Evolutionary conservation across 352 stramenopile species (phyloP).

Genomic region (Globisporangium splendens): DNA sequence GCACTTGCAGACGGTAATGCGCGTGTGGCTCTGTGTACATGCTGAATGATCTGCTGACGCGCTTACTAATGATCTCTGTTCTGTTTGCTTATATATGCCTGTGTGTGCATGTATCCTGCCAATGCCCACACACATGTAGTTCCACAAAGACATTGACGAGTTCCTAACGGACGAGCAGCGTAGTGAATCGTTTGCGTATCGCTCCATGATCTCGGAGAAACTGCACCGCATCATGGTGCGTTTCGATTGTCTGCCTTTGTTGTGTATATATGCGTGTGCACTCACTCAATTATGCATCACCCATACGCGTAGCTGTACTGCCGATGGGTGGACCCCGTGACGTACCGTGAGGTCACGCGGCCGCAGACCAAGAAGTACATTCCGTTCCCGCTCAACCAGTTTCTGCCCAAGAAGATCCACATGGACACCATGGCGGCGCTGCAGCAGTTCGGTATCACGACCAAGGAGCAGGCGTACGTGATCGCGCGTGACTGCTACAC

Average conservation of each 20-base stretch:
- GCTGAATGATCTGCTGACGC: neutral
- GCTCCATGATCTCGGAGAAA: slow-evolving; percentile 79
- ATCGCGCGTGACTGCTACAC: slow-evolving; percentile 84
- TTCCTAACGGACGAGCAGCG: slow-evolving; percentile 65
- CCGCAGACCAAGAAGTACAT: slow-evolving; percentile 78
- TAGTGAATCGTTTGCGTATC: slow-evolving; percentile 81
- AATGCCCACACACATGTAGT: slow-evolving; percentile 25
- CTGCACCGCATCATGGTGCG: slow-evolving; percentile 70
- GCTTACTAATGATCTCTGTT: neutral
- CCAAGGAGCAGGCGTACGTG: slow-evolving; percentile 78
- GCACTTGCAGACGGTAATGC: slow-evolving; percentile 73
- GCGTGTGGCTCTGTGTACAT: slow-evolving; percentile 1
- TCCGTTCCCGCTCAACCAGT: slow-evolving; percentile 79
- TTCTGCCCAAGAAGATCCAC: slow-evolving; percentile 85
- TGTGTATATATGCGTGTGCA: neutral
- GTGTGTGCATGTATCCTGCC: neutral
- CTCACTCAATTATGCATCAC: neutral
- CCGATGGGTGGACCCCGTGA: slow-evolving; percentile 80
- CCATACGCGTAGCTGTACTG: slow-evolving; percentile 46
- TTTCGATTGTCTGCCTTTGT: neutral
- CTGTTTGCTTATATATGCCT: neutral
- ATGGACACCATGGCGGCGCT: slow-evolving; percentile 60
- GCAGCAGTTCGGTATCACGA: slow-evolving; percentile 46
- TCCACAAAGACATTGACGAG: slow-evolving; percentile 79
- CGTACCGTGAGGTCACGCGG: slow-evolving; percentile 82